A percentile compares a stretch with the other conserved stretches of the same genome.
These are phyloP conservation scores for Drechslera avenae DNA, from an alignment of 2,329 filamentous ascomycete genomes.

Conservation along the genomic window DNA sequence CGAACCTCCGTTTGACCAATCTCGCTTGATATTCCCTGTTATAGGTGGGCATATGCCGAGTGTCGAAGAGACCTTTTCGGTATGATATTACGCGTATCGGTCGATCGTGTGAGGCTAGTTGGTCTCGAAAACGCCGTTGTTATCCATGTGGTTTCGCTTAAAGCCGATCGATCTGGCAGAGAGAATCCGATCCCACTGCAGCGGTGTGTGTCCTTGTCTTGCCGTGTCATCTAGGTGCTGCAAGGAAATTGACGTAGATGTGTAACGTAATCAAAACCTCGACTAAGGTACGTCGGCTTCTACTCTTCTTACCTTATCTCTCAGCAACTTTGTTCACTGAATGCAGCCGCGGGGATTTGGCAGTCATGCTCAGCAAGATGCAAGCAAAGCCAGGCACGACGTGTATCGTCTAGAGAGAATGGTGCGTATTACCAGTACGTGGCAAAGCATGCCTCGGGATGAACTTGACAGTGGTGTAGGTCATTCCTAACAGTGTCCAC, in stretches of 20 bases:
- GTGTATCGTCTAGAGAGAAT: no score
- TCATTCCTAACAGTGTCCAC: no score
- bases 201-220: background rate
- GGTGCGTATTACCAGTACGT: no score
- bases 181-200: slow-evolving; percentile 5
- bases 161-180: slow-evolving; percentile 4
- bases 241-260: background rate
- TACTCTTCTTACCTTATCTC: background rate
- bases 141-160: slow-evolving; percentile 7
- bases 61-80: background rate
- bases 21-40: background rate
- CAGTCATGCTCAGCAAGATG: no score
- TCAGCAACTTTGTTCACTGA: background rate
- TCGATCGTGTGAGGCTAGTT: background rate
- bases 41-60: background rate
- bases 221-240: slow-evolving; percentile 2
- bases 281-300: background rate
- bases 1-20: slow-evolving; percentile 1
- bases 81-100: background rate
- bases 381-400: no score
- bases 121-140: slow-evolving; percentile 1
- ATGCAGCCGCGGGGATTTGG: background rate
- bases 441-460: no score
- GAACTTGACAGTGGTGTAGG: no score
- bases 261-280: background rate